Base-by-base conservation (phyloP, 768 basidiomycete species). In the Lactarius evosmus region DNA sequence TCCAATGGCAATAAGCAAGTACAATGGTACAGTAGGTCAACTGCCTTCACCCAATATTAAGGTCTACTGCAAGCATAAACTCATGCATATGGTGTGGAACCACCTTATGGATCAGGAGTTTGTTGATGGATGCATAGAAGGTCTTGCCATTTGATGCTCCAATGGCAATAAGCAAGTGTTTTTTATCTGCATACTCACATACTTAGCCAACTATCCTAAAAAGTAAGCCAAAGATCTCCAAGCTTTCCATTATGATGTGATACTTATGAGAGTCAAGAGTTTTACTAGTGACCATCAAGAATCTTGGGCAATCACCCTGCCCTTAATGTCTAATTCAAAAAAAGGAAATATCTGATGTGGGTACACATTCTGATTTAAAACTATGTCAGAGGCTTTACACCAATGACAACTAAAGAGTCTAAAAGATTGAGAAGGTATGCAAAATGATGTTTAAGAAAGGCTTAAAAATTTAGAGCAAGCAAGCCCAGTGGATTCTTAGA, bases 1-100 rank as follows among this genome's bases (percentile, higher is more conserved):
- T 29, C 16, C 0, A 71, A 74, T 63, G 71, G 71, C 0, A 56
- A 71, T n/a, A n/a, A n/a, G n/a, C n/a, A n/a, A n/a, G n/a, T n/a
- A n/a, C n/a, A n/a, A n/a, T n/a, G n/a, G n/a, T n/a, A n/a, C n/a
- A n/a, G n/a, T n/a, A n/a, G n/a, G n/a, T n/a, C n/a, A n/a, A n/a
- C n/a, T n/a, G n/a, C n/a, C n/a, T n/a, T n/a, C n/a, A n/a, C n/a
- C n/a, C n/a, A n/a, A n/a, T n/a, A 19, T 69, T 7, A 51, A 68
- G 6, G 67, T 69, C 0, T 66, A 70, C 54, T 71, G 70, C 62
- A 64, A 61, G 3, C 69, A 70, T 1, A 70, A 73, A 50, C 63
- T 71, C 19, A 58, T 73, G 38, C 73, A 74, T 25, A 69, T 5
- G 6, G 46, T 65, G 2, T 69, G 70, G 69, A 38, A 36, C 27